These are phyloP conservation scores for Alternaria arborescens DNA, from an alignment of 2,329 filamentous ascomycete genomes.

Conservation along the genomic window DNA sequence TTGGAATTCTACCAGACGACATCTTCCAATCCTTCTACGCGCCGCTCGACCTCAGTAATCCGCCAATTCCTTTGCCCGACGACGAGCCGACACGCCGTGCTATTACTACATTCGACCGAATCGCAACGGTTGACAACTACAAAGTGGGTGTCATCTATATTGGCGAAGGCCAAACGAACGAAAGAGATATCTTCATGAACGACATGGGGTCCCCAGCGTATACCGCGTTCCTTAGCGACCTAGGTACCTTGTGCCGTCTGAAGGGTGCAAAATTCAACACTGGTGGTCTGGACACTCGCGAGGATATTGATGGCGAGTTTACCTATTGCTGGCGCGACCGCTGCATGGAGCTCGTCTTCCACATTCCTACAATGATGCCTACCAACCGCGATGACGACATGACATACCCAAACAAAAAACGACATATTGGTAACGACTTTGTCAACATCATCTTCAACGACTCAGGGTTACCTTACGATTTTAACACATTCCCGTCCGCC, in stretches of 20 bases:
- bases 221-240: conserved; percentile 79
- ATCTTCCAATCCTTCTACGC: conserved; percentile 74
- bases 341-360: conserved; percentile 94
- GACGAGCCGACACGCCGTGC: conserved; percentile 76
- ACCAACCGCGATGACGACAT: conserved; percentile 80
- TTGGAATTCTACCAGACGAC: conserved; percentile 75
- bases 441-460: conserved; percentile 99
- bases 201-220: conserved; percentile 88
- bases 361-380: conserved; percentile 97
- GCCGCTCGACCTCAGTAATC: conserved; percentile 56
- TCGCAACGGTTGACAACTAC: conserved; percentile 90
- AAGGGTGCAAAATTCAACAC: conserved; percentile 89
- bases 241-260: conserved; percentile 83
- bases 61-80: conserved; percentile 78
- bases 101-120: conserved; percentile 83
- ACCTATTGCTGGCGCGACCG: conserved; percentile 95
- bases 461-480: conserved; percentile 86
- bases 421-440: conserved; percentile 95
- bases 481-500: conserved; percentile 90
- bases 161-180: conserved; percentile 82
- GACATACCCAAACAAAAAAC: conserved; percentile 81
- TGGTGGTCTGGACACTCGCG: conserved; percentile 82
- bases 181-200: conserved; percentile 87
- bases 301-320: conserved; percentile 83
- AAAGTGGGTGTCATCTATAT: conserved; percentile 96